A percentile compares a stretch with the other conserved stretches of the same genome.
These are phyloP conservation scores for Acacia melanoxylon DNA, from an alignment of 306 rosid species.

Conservation along the genomic window DNA sequence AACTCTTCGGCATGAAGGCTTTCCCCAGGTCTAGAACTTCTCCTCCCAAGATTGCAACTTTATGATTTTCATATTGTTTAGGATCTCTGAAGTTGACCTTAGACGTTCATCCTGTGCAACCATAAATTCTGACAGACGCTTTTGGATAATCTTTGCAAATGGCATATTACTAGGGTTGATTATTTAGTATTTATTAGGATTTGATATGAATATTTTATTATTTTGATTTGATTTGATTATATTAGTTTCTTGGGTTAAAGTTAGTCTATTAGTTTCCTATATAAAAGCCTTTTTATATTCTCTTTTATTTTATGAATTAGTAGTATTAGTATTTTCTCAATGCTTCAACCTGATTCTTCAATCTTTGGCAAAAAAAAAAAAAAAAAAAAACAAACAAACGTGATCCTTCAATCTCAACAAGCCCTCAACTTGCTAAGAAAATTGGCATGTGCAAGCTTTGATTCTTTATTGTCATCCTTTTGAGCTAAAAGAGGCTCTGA, in stretches of 20 bases:
- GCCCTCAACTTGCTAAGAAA: conserved; percentile 57
- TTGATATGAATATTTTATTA: no score
- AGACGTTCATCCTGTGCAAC: conserved; percentile 73
- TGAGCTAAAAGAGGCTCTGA: conserved; percentile 53
- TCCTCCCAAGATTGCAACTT: conserved; percentile 87
- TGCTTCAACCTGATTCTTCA: no score
- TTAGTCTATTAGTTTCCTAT: no score
- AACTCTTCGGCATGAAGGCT: conserved; percentile 55
- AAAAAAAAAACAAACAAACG: no score
- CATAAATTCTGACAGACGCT: conserved; percentile 55
- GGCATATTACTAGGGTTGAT: conserved; percentile 32
- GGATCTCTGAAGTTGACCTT: conserved; percentile 79
- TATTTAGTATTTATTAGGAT: no score
- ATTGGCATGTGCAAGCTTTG: conserved; percentile 33
- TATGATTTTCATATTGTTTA: conserved; percentile 75
- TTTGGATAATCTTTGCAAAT: conserved; percentile 56
- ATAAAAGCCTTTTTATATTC: no score
- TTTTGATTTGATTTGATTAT: no score
- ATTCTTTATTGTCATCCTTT: conserved; percentile 23
- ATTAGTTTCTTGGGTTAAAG: no score
- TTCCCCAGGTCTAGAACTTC: conserved; percentile 52
- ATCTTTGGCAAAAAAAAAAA: no score
- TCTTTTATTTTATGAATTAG: no score
- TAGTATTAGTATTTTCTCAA: no score
- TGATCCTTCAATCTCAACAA: background rate